These are phyloP conservation scores for Gossypium sturtianum DNA, from an alignment of 345 rosid species.

Conservation along the genomic window DNA sequence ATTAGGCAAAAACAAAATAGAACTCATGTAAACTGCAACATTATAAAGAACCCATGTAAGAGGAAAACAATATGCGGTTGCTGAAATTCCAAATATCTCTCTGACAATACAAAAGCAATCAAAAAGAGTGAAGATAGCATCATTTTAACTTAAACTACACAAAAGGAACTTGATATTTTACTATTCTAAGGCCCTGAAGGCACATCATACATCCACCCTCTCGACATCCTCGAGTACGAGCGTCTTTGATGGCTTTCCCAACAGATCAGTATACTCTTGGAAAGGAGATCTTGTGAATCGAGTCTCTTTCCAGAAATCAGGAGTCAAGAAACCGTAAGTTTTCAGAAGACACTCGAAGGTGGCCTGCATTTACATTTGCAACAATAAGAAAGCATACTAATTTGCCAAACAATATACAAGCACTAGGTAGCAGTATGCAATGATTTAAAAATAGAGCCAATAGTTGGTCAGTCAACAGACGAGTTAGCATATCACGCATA, in stretches of 20 bases:
- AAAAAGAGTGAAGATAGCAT: neutral
- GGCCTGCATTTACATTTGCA: constrained; percentile 27
- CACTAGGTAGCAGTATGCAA: neutral
- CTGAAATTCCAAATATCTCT: neutral
- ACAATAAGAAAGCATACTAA: neutral
- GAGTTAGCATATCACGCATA: neutral
- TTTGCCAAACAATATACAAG: neutral
- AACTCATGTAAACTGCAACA: neutral
- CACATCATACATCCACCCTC: neutral
- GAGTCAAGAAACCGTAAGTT: constrained; percentile 78
- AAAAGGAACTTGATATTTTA: neutral
- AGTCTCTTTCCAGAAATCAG: constrained; percentile 70
- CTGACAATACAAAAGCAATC: neutral
- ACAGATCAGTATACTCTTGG: constrained; percentile 55
- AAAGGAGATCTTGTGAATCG: constrained; percentile 47
- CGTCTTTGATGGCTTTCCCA: constrained; percentile 38
- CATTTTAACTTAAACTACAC: neutral
- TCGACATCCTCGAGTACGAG: constrained; percentile 10
- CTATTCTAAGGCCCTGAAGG: neutral
- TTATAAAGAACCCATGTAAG: neutral
- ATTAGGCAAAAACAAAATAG: neutral
- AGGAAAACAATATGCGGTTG: neutral
- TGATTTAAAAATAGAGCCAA: neutral
- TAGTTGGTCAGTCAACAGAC: neutral
- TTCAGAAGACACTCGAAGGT: constrained; percentile 61